Conservation (phyloP, 2,329 filamentous ascomycete species). For the Claviceps digitariae region DNA sequence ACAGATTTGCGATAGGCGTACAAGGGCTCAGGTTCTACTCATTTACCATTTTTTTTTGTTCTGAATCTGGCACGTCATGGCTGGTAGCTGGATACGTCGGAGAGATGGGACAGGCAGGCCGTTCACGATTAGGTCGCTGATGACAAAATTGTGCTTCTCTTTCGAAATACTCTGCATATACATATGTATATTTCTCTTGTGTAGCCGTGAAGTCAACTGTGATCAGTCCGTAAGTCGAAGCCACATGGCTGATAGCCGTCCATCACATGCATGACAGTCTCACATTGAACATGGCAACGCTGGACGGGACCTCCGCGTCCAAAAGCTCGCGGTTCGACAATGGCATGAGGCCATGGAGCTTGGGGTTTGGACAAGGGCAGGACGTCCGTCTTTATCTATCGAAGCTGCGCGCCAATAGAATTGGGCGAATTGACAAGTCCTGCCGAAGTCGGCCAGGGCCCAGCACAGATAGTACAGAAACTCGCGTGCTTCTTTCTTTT, state of each 20-base stretch:
- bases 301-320: too few species aligned
- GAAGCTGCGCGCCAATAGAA: conserved; percentile 7
- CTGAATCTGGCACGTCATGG: background rate
- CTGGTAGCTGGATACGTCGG: background rate
- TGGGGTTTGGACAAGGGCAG: background rate
- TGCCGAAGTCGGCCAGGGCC: conserved; percentile 11
- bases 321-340: too few species aligned
- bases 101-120: background rate
- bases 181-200: background rate
- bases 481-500: background rate
- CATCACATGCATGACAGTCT: too few species aligned
- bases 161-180: too few species aligned
- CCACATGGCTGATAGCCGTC: too few species aligned
- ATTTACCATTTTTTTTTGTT: background rate
- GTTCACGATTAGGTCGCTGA: background rate
- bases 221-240: background rate
- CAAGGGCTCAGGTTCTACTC: background rate
- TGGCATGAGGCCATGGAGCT: too few species aligned
- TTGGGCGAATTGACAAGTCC: conserved; percentile 1
- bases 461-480: too few species aligned
- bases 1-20: conserved; percentile 7
- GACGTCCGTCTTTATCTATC: background rate
- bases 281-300: too few species aligned
- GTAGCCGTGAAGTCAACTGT: background rate
- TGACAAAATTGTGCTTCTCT: background rate